Evolutionary conservation across 2,329 filamentous ascomycete species (phyloP), one percentile per base, ranked within the genome.

Genomic region (Neonectria ditissima): DNA sequence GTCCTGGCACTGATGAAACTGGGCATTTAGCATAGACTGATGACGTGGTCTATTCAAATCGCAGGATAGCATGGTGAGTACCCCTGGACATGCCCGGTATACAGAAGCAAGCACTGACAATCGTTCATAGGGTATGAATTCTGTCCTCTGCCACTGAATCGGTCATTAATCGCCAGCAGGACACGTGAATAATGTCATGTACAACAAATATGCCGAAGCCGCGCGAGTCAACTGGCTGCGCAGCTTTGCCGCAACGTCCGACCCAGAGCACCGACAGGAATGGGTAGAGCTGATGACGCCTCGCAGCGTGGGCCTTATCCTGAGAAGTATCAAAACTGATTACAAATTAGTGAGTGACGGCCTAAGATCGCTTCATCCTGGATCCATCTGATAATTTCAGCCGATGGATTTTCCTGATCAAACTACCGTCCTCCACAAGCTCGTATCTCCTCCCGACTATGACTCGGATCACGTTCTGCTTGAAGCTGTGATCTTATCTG

Each of bases 151-250:
- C 11, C 8, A 5, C 4, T 20, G 14, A 14, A 3, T n/a, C 14
- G 1, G 6, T 3, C 55, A 26, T 65, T 68, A 60, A 68, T 45
- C 6, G 2, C 4, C 9, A 26, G 16, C 34, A 78, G 76, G 74
- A 8, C 93, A 97, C 77, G 91, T 97, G 52, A 97, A 97, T 77
- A 97, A 97, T 72, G 89, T 94, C 66, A 88, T 87, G 68, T 97
- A 97, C 78, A 89, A 92, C 70, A 87, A 91, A 65, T 97, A 92
- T 77, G 93, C 93, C 37, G 94, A 97, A 77, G 90, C 91, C 6
- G 90, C 89, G 4, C 87, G 94, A 37, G 87, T 95, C 32, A 92
- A 94, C 73, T 97, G 92, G 91, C 85, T 89, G 26, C 83, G 84
- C 60, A 91, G 93, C 73, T 90, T 92, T 69, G 91, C 88, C 5